Conservation (phyloP, 2,329 filamentous ascomycete species). For the Xylaria sp. region DNA sequence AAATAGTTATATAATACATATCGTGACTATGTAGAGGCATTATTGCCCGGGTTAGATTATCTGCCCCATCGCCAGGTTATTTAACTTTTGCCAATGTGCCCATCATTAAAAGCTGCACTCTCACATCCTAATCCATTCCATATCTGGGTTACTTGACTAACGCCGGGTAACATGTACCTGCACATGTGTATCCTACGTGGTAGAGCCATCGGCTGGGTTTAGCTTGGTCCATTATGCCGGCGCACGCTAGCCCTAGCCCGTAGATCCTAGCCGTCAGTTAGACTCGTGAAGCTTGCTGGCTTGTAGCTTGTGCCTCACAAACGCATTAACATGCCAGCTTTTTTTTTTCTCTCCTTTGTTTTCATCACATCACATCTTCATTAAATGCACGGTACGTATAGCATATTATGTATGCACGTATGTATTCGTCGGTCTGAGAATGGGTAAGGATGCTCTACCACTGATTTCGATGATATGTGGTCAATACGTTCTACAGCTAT, state of each 20-base stretch:
- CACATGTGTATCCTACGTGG: too few species aligned
- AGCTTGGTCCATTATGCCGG: slow-evolving; percentile 28
- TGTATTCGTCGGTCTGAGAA: slow-evolving; percentile 5
- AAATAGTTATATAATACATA: too few species aligned
- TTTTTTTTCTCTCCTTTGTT: too few species aligned
- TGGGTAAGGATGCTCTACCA: slow-evolving; percentile 10
- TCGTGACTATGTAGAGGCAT: not conserved
- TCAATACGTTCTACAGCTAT: slow-evolving; percentile 14
- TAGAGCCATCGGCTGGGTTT: slow-evolving; percentile 1
- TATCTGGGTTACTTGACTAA: slow-evolving; percentile 24
- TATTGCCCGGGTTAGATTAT: slow-evolving; percentile 1
- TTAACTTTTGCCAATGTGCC: slow-evolving; percentile 28
- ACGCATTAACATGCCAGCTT: slow-evolving; percentile 13
- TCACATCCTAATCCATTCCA: slow-evolving; percentile 24
- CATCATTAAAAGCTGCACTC: slow-evolving; percentile 23
- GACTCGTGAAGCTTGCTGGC: slow-evolving; percentile 4
- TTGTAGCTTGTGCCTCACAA: slow-evolving; percentile 17
- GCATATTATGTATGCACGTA: slow-evolving; percentile 1
- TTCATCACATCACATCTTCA: not conserved
- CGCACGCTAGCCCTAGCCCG: slow-evolving; percentile 14
- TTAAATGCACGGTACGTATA: not conserved
- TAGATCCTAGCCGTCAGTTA: slow-evolving; percentile 12
- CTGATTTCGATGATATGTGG: too few species aligned
- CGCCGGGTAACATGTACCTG: slow-evolving; percentile 2
- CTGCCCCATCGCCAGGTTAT: slow-evolving; percentile 16